A percentile compares a stretch with the other conserved stretches of the same genome.
Conservation (phyloP, 2,329 filamentous ascomycete genomes). For the Drechslera avenae region DNA sequence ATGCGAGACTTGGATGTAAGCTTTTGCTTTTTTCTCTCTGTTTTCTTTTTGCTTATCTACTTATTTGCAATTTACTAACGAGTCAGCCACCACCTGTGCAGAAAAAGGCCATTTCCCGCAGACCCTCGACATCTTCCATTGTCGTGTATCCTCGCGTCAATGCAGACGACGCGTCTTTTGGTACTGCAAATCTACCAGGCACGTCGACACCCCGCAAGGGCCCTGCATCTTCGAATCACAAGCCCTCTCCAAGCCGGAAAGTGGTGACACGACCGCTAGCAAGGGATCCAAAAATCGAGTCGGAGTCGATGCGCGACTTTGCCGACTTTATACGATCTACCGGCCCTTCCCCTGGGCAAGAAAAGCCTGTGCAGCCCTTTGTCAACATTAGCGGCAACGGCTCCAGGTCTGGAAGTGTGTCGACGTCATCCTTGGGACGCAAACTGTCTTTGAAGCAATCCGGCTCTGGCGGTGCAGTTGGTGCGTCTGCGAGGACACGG, state of each 20-base stretch:
- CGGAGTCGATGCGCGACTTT: slow-evolving; percentile 79
- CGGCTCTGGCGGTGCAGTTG: slow-evolving; percentile 20
- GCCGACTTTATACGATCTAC: slow-evolving; percentile 89
- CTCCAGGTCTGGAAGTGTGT: slow-evolving; percentile 23
- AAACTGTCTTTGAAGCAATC: slow-evolving; percentile 35
- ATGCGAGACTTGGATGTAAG: slow-evolving; percentile 54
- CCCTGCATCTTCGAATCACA: slow-evolving; percentile 22
- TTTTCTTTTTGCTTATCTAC: slow-evolving; percentile 15
- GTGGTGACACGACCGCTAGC: slow-evolving; percentile 52
- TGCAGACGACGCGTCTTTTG: slow-evolving; percentile 36
- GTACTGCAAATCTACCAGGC: slow-evolving; percentile 33
- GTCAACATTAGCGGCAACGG: slow-evolving; percentile 30
- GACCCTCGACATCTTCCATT: slow-evolving; percentile 28
- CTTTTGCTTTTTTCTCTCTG: slow-evolving; percentile 8
- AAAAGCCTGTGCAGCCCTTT: slow-evolving; percentile 44
- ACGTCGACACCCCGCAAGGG: slow-evolving; percentile 31
- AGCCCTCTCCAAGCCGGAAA: slow-evolving; percentile 34
- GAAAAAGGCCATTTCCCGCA: slow-evolving; percentile 26
- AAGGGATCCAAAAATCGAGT: slow-evolving; percentile 73
- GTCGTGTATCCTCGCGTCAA: slow-evolving; percentile 42
- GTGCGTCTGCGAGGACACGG: slow-evolving; percentile 34
- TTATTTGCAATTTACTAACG: no score
- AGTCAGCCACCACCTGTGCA: slow-evolving; percentile 29
- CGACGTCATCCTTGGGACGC: slow-evolving; percentile 36
- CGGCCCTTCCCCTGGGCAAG: slow-evolving; percentile 58